phyloP scores from a whole-genome alignment of 164 flowering plant species.

The Sedum album region DNA sequence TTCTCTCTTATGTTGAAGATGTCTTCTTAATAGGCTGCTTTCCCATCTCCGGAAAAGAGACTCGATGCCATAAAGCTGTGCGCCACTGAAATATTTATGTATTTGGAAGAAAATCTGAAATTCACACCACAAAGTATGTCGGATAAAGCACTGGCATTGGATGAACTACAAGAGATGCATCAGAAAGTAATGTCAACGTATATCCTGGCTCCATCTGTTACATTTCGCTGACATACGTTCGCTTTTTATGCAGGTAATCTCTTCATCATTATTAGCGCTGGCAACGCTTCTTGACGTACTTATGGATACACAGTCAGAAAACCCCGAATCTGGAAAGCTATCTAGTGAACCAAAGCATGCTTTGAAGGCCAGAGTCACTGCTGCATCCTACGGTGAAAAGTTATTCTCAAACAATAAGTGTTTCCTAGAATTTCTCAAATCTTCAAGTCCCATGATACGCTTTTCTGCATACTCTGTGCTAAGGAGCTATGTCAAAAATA shows the following conservation, averaged over 20 bases:
- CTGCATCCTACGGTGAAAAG: constrained; percentile 52
- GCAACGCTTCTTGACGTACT: constrained; percentile 72
- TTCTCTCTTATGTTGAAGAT: neutral
- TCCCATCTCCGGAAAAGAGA: constrained; percentile 82
- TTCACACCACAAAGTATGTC: constrained; percentile 69
- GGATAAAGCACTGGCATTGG: constrained; percentile 72
- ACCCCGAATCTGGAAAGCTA: constrained; percentile 37
- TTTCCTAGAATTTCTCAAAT: constrained; percentile 66
- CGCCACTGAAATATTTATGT: constrained; percentile 57
- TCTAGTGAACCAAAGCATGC: constrained; percentile 51
- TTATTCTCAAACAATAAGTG: constrained; percentile 51
- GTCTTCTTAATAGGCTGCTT: constrained; percentile 55
- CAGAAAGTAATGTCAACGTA: constrained; percentile 46
- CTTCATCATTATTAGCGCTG: constrained; percentile 74
- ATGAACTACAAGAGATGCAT: constrained; percentile 78
- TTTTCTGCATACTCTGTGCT: constrained; percentile 71
- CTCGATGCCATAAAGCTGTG: constrained; percentile 76
- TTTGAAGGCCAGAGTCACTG: constrained; percentile 52
- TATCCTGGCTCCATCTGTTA: neutral
- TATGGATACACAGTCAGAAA: constrained; percentile 30
- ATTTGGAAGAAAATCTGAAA: constrained; percentile 86
- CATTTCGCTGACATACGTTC: neutral
- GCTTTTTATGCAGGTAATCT: constrained; percentile 50
- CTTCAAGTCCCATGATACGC: constrained; percentile 50
- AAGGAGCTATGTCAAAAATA: constrained; percentile 59